Evolutionary conservation across 441 rosid genomes (phyloP).

Genomic region (Adansonia rubrostipa): DNA sequence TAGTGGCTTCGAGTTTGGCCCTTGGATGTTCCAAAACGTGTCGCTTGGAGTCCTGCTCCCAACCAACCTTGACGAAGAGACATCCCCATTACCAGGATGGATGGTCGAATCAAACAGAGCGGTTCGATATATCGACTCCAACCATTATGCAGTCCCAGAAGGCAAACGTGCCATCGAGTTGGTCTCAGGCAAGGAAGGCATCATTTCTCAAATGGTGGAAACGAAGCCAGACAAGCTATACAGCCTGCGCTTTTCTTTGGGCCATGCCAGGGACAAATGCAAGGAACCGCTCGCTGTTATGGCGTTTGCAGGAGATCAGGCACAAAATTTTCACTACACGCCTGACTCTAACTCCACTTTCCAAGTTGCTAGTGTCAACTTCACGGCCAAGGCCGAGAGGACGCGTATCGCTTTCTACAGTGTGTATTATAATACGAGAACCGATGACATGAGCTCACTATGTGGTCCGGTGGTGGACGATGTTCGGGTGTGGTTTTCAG

Average conservation of each 20-base stretch:
- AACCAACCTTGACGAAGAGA: conserved; percentile 85
- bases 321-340: conserved; percentile 71
- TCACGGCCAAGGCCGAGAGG: conserved; percentile 88
- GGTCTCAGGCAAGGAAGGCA: conserved; percentile 92
- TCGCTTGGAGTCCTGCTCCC: conserved; percentile 86
- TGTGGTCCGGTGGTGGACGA: conserved; percentile 95
- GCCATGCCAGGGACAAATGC: conserved; percentile 86
- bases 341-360: conserved; percentile 71
- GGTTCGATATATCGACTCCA: conserved; percentile 76
- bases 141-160: conserved; percentile 74
- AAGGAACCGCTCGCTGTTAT: conserved; percentile 82
- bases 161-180: conserved; percentile 88
- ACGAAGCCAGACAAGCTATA: conserved; percentile 60
- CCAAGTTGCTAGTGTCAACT: conserved; percentile 57
- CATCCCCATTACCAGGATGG: conserved; percentile 87
- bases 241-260: conserved; percentile 60
- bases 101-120: conserved; percentile 86
- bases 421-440: conserved; percentile 84
- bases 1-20: conserved; percentile 90
- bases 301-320: conserved; percentile 95
- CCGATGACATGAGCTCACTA: conserved; percentile 84
- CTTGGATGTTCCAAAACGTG: conserved; percentile 83
- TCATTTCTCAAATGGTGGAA: conserved; percentile 87
- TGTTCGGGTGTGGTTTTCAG: conserved; percentile 74
- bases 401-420: conserved; percentile 85